A percentile compares a stretch with the other conserved stretches of the same genome.
Conservation (phyloP, 169 alveolate genomes). For the Cryptosporidium canis region DNA sequence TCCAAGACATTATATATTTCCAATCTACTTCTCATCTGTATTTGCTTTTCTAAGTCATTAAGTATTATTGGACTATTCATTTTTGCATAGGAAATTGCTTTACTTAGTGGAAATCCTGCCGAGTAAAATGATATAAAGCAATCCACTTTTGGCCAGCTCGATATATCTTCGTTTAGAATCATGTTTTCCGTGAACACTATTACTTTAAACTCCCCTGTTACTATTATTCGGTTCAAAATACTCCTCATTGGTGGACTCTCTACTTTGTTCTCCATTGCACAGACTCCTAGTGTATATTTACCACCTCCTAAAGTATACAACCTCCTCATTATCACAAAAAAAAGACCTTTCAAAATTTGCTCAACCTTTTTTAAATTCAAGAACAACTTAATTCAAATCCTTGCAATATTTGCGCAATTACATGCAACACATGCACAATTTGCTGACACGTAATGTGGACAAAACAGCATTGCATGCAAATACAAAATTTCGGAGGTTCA, state of each 20-base stretch:
- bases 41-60: constrained; percentile 74
- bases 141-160: constrained; percentile 91
- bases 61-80: constrained; percentile 79
- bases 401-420: not conserved
- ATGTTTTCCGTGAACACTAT: constrained; percentile 86
- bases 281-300: constrained; percentile 85
- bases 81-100: constrained; percentile 84
- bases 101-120: constrained; percentile 88
- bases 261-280: constrained; percentile 90
- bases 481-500: not conserved
- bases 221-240: constrained; percentile 80
- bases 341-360: not conserved
- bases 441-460: not conserved
- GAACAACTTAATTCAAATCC: not conserved
- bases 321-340: not conserved
- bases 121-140: constrained; percentile 91
- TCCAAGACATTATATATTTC: constrained; percentile 83
- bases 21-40: constrained; percentile 81
- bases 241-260: constrained; percentile 89
- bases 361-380: too few relatives aligned
- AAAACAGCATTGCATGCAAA: not conserved
- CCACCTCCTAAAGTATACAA: constrained; percentile 54
- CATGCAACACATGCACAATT: constrained; percentile 3
- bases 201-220: constrained; percentile 85
- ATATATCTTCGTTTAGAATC: constrained; percentile 82